These are phyloP conservation scores for Debaryomyces nepalensis DNA, from an alignment of 1,139 yeast species.

Conservation along the genomic window DNA sequence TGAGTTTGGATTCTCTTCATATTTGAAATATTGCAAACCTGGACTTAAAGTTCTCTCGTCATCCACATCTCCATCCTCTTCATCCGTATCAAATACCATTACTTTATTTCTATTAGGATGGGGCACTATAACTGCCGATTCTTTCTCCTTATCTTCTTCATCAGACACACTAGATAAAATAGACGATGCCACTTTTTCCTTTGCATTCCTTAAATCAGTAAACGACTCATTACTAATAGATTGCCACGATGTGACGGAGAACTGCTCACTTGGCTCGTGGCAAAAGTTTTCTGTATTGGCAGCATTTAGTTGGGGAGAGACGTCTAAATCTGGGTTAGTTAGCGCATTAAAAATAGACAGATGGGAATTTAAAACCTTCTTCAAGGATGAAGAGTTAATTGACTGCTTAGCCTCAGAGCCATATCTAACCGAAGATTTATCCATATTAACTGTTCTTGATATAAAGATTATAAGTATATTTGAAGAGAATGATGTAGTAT, in stretches of 20 bases:
- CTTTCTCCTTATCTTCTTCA: slow-evolving; percentile 27
- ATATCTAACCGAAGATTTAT: not conserved
- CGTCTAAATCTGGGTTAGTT: slow-evolving; percentile 48
- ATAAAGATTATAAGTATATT: slow-evolving; percentile 1
- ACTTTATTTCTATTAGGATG: slow-evolving; percentile 22
- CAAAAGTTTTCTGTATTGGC: slow-evolving; percentile 8
- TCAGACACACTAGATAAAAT: slow-evolving; percentile 32
- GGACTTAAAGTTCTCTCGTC: slow-evolving; percentile 14
- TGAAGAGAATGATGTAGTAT: slow-evolving; percentile 1
- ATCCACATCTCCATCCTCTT: slow-evolving; percentile 38
- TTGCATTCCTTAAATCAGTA: slow-evolving; percentile 7
- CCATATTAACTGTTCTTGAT: not conserved
- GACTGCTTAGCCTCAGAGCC: slow-evolving; percentile 1
- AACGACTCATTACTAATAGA: slow-evolving; percentile 21
- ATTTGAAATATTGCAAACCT: slow-evolving; percentile 12
- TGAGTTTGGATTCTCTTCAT: slow-evolving; percentile 22
- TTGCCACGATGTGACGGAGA: slow-evolving; percentile 30
- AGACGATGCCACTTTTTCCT: slow-evolving; percentile 24
- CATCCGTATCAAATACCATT: slow-evolving; percentile 50
- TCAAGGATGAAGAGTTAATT: slow-evolving; percentile 11
- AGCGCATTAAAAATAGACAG: slow-evolving; percentile 46
- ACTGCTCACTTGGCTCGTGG: slow-evolving; percentile 19
- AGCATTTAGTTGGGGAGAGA: slow-evolving; percentile 21
- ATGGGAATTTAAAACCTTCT: slow-evolving; percentile 39
- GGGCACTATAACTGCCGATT: slow-evolving; percentile 23